Base-by-base conservation (phyloP, 805 yeast genomes). In the Starmerella sirachaensis region DNA sequence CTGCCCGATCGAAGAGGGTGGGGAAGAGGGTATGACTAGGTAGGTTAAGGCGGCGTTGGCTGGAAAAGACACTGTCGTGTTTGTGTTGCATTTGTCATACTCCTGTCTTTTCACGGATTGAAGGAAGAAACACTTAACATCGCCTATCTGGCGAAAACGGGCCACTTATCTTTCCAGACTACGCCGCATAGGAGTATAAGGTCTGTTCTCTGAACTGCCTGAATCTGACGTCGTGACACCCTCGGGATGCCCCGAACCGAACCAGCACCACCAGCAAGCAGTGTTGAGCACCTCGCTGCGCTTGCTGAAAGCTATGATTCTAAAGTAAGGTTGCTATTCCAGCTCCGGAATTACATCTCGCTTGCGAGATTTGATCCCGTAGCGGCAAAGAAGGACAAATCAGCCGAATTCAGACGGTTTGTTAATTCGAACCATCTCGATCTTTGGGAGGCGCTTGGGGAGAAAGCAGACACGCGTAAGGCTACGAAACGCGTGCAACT, bases 321-420 rank as follows among this genome's bases (percentile, higher is more conserved):
- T 13, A 48, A 53, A 19, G 58, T 60, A 3, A 51, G 66, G 26
- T 52, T 57, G 28, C 51, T 62, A 31, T 62, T 59, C 48, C 66
- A 62, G 41, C 48, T 62, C 18, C 61, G 57, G 32, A 57, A 58
- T 46, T 61, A 58, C 38, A 60, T 62, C 5, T 59, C 66, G 6
- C 50, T 62, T 13, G 65, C 58, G 14, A 47, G 52, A 29, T 62
- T 52, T 34, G 62, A 62, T 37, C 64, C 64, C 2, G 46, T 37
- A 5, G 58, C 41, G 5, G 63, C 64, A 18, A 52, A 54, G 23
- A 32, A 32, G 11, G 65, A 61, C 42, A 48, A 48, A 17, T 45
- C 60, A 8, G 47, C 47, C 31, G 59, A 55, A 6, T 60, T 55
- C 39, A 50, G 52, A 10, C 50, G 55, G 40, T 61, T 52, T 42